These are phyloP conservation scores for Lachancea nothofagi DNA, from an alignment of 805 yeast species.

Conservation along the genomic window DNA sequence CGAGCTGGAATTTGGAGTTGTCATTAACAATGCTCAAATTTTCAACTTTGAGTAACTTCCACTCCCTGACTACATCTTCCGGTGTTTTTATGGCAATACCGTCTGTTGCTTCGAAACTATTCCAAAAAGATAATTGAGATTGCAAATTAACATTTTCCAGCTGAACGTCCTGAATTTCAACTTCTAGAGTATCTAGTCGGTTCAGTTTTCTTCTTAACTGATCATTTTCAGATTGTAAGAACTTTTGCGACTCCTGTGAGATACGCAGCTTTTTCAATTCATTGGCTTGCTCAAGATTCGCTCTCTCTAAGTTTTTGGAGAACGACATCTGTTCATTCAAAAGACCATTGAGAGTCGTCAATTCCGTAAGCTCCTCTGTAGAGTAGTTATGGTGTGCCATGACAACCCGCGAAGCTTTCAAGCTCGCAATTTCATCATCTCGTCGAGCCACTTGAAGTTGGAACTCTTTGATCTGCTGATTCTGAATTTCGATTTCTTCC, in stretches of 20 bases:
- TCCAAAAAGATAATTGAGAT: slow-evolving; percentile 45
- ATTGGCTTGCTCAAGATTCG: slow-evolving; percentile 47
- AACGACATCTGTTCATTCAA: slow-evolving; percentile 41
- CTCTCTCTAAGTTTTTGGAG: slow-evolving; percentile 44
- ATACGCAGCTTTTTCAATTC: slow-evolving; percentile 44
- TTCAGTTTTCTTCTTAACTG: slow-evolving; percentile 38
- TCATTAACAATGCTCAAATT: slow-evolving; percentile 34
- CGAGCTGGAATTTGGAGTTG: slow-evolving; percentile 26
- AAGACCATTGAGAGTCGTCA: slow-evolving; percentile 30
- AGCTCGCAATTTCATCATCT: slow-evolving; percentile 26
- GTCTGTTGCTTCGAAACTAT: slow-evolving; percentile 35
- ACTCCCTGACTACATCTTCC: slow-evolving; percentile 37
- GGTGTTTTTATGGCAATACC: slow-evolving; percentile 17
- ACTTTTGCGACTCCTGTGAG: slow-evolving; percentile 19
- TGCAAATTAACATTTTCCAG: slow-evolving; percentile 45
- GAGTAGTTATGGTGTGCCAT: slow-evolving; percentile 31
- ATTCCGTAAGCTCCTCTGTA: slow-evolving; percentile 35
- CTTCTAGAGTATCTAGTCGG: slow-evolving; percentile 40
- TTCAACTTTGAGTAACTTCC: slow-evolving; percentile 38
- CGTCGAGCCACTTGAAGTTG: slow-evolving; percentile 20
- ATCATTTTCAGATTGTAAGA: slow-evolving; percentile 27
- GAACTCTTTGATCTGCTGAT: slow-evolving; percentile 20
- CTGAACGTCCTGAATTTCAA: slow-evolving; percentile 43
- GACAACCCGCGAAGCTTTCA: slow-evolving; percentile 32
- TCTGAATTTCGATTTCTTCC: slow-evolving; percentile 22